Base-by-base conservation (phyloP, 140 eudicot genomes). In the Cichorium intybus region DNA sequence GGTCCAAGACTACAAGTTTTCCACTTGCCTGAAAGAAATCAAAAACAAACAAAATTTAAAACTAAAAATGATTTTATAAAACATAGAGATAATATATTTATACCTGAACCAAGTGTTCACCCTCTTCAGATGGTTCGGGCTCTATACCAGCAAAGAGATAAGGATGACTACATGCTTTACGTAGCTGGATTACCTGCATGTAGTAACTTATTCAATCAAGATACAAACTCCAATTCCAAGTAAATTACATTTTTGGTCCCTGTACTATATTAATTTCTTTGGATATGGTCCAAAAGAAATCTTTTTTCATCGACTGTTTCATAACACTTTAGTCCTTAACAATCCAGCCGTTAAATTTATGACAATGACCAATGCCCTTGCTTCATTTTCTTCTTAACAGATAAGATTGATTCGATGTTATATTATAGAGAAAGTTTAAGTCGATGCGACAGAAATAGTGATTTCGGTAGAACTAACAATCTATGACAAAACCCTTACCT, bases 91-190 rank as follows among this genome's bases (percentile, higher is more conserved):
- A 48, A 24, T 48, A 49, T 2, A 11, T 24, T 39, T 49, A 49
- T 74, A 92, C 98, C 98, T 85, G 87, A 53, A 92, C 86, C 23
- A 92, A 85, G 86, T 92, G 98, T 75, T 92, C 98, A 28, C 98
- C 98, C 78, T 92, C 98, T 81, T 85, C 87, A 75, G n/a, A n/a
- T n/a, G n/a, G n/a, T n/a, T n/a, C n/a, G n/a, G n/a, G n/a, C n/a
- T n/a, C n/a, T 88, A 92, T 88, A 67, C 98, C 98, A 60, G 98
- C 84, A 61, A 92, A 92, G 52, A 92, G 98, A 70, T 92, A 92
- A 17, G 98, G 98, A 80, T 92, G 98, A 70, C 96, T 92, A 78
- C 98, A 92, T 59, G 98, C 95, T 80, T 92, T 92, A 24, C 98
- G 85, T 22, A 92, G 81, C 77, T 92, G 98, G 55, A 92, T 85